These are phyloP conservation scores for Acmispon strigosus DNA, from an alignment of 306 rosid species.

Conservation along the genomic window DNA sequence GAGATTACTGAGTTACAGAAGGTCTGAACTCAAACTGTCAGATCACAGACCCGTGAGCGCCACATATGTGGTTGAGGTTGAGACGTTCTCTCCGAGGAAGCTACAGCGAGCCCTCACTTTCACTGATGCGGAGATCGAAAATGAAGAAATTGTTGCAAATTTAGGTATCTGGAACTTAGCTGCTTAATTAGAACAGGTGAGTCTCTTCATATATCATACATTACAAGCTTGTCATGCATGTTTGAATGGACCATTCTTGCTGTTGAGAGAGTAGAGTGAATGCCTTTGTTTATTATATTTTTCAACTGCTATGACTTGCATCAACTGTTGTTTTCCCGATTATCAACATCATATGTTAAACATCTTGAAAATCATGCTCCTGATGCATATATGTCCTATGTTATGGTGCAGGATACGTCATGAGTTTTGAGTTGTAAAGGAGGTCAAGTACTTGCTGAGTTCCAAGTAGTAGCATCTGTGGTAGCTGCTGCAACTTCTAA, in stretches of 20 bases:
- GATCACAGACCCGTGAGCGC: slow-evolving; percentile 99
- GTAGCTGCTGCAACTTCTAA: slow-evolving; percentile 25
- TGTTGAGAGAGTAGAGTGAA: background rate
- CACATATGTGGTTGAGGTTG: slow-evolving; percentile 73
- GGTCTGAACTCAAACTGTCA: slow-evolving; percentile 53
- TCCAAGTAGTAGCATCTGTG: slow-evolving; percentile 12
- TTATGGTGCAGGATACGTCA: slow-evolving; percentile 34
- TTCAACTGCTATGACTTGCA: background rate
- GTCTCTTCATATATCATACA: slow-evolving; percentile 1
- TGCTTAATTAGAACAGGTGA: slow-evolving; percentile 44
- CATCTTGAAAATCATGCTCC: background rate
- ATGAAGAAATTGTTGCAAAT: slow-evolving; percentile 31
- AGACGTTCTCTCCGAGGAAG: slow-evolving; percentile 68
- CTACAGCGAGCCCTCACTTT: slow-evolving; percentile 83
- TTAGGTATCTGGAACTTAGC: slow-evolving; percentile 31
- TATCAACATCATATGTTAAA: background rate
- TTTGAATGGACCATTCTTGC: background rate
- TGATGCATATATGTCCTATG: background rate
- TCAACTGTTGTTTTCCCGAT: background rate
- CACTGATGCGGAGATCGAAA: slow-evolving; percentile 89
- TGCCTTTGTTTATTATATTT: background rate
- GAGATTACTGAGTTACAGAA: slow-evolving; percentile 56
- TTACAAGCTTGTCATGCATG: background rate
- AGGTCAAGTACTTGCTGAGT: background rate
- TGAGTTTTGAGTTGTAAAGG: slow-evolving; percentile 17